Base-by-base conservation (phyloP, 2,329 filamentous ascomycete genomes). In the Monosporascus cannonballus region DNA sequence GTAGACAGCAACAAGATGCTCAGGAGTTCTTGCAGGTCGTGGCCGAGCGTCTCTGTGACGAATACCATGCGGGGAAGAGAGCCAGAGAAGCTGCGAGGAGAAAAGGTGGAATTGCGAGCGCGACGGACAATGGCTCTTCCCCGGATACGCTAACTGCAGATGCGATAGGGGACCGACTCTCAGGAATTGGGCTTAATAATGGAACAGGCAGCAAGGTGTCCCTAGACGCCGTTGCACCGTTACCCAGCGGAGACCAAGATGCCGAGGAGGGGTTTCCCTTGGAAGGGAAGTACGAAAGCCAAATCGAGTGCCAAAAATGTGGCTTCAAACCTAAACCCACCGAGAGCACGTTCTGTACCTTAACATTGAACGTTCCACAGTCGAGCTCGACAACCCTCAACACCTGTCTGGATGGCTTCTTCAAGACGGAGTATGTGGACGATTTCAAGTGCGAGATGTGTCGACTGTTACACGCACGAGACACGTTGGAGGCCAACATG, bases 21-120 rank as follows among this genome's bases (percentile, higher is more conserved):
- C 94, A 99, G 66, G 94, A 99, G 69, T 96, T 99, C 58, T 73
- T 99, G 52, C 94, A 99, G 72, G 86, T 97, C 48, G 87, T 99
- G 14, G 88, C 90, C 3, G 93, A 99, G 73, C 81, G 93, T 50
- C 76, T 99, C 52, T 91, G 90, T 64, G 94, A 99, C 65, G 94
- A 99, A 71, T 96, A 96, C 64, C 86, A 95, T 66, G 91, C 91
- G 4, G 91, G 90, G 1, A 80, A 82, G 62, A 82, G 87, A 65
- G 91, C 90, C 14, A 79, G 92, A 57, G 74, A 73, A 46, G 76
- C 81, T 53, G 83, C 83, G 3, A 73, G 68, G 47, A 69, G 59
- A 60, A 68, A 59, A 54, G 69, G 57, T 46, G 64, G 49, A 3
- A 42, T 50, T 17, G 56, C 44, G 25, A 46, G 25, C 5, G 38